A percentile compares a stretch with the other conserved stretches of the same genome.
These are phyloP conservation scores for Leersia perrieri DNA, from an alignment of 176 grass and related monocot genomes.

Conservation along the genomic window DNA sequence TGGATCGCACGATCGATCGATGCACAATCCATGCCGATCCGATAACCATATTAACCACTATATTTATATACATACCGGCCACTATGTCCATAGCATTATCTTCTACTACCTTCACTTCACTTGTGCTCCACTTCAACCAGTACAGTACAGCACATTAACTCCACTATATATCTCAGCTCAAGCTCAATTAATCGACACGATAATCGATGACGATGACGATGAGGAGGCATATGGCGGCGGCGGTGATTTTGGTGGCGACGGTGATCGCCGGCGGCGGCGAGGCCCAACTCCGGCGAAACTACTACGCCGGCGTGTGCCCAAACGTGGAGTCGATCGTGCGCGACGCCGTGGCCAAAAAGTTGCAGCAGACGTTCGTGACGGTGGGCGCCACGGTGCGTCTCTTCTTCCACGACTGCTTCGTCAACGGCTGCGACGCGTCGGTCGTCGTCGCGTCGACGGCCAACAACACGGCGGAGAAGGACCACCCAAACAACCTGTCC, in stretches of 20 bases:
- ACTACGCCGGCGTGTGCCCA: constrained; percentile 53
- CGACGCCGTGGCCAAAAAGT: constrained; percentile 31
- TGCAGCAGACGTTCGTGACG: constrained; percentile 29
- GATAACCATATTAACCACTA: too few species aligned
- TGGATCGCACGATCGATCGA: too few species aligned
- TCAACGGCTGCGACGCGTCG: constrained; percentile 67
- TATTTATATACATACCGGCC: too few species aligned
- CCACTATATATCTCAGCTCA: not conserved
- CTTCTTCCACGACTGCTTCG: constrained; percentile 72
- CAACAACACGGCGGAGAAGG: constrained; percentile 54
- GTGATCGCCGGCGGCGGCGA: not conserved
- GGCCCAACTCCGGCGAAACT: constrained; percentile 30
- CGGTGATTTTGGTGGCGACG: not conserved
- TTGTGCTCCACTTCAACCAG: not conserved
- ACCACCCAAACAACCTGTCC: constrained; percentile 47
- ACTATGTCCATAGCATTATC: not conserved
- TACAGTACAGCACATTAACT: not conserved
- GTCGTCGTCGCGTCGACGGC: constrained; percentile 47
- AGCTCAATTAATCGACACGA: too few species aligned
- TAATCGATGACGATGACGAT: too few species aligned
- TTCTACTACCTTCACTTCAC: not conserved
- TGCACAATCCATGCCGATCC: not conserved
- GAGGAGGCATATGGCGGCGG: not conserved
- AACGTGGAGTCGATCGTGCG: constrained; percentile 55
- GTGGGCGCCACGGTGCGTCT: constrained; percentile 51